Conservation (phyloP, 2,329 filamentous ascomycete species). For the Geosmithia morbida region DNA sequence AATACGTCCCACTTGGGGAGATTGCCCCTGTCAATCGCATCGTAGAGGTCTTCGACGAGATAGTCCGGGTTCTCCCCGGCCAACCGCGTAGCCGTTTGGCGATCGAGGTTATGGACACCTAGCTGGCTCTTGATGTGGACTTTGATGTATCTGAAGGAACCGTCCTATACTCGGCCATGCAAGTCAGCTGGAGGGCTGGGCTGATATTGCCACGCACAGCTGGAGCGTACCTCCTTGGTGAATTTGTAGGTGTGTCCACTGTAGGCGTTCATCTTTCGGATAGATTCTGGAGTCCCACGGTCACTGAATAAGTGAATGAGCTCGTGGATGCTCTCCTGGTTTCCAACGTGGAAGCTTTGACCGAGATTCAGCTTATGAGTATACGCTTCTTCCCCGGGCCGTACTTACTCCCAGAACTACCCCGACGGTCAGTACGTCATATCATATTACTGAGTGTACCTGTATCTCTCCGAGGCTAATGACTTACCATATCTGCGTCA, state of each 20-base stretch:
- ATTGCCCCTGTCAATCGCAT: slow-evolving; percentile 46
- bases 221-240: slow-evolving; percentile 34
- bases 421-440: not conserved
- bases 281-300: slow-evolving; percentile 49
- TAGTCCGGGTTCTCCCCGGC: slow-evolving; percentile 45
- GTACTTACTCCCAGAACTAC: slow-evolving; percentile 27
- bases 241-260: slow-evolving; percentile 54
- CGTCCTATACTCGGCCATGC: slow-evolving; percentile 25
- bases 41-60: slow-evolving; percentile 48
- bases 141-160: slow-evolving; percentile 51
- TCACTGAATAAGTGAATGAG: slow-evolving; percentile 54
- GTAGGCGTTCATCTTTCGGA: slow-evolving; percentile 54
- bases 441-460: not conserved
- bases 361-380: not conserved
- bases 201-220: too few relatives aligned
- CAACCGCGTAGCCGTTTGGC: slow-evolving; percentile 38
- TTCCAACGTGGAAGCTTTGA: slow-evolving; percentile 1
- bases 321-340: slow-evolving; percentile 49
- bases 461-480: not conserved
- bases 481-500: slow-evolving; percentile 41
- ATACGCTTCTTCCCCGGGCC: slow-evolving; percentile 14
- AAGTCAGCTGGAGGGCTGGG: too few relatives aligned
- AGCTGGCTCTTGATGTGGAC: slow-evolving; percentile 50
- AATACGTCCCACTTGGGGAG: slow-evolving; percentile 49
- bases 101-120: slow-evolving; percentile 44